phyloP scores from a whole-genome alignment of 495 filamentous ascomycete genomes.

The Aspergillus incahuasiensis region DNA sequence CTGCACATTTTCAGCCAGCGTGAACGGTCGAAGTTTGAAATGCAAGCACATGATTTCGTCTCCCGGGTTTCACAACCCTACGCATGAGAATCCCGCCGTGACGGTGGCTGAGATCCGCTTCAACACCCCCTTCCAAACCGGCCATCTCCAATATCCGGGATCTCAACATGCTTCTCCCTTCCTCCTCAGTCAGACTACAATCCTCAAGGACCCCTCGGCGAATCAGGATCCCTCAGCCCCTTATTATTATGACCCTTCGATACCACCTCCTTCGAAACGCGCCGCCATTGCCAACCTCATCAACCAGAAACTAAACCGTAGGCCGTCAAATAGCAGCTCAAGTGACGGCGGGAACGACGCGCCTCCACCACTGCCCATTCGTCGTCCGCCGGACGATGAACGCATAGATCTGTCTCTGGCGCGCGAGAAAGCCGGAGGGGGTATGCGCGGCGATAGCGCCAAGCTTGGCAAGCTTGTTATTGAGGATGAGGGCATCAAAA shows the following conservation, averaged over 20 bases:
- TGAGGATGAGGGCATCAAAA: slow-evolving; percentile 86
- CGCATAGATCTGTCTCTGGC: slow-evolving; percentile 69
- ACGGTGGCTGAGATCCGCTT: slow-evolving; percentile 81
- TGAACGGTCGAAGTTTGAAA: slow-evolving; percentile 66
- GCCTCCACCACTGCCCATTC: slow-evolving; percentile 5
- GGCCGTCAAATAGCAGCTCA: slow-evolving; percentile 27
- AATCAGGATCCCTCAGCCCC: slow-evolving; percentile 4
- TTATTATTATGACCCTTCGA: slow-evolving; percentile 3
- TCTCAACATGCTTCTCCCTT: slow-evolving; percentile 26
- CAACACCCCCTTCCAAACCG: slow-evolving; percentile 63
- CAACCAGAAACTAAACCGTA: slow-evolving; percentile 24
- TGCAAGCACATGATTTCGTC: slow-evolving; percentile 65
- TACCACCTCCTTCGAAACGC: slow-evolving; percentile 25
- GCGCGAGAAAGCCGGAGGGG: slow-evolving; percentile 73
- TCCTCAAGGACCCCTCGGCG: slow-evolving; percentile 12
- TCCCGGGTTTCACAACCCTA: slow-evolving; percentile 13
- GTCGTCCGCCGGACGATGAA: slow-evolving; percentile 27
- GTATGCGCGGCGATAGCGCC: slow-evolving; percentile 74
- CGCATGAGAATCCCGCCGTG: slow-evolving; percentile 36
- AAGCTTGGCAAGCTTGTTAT: slow-evolving; percentile 93
- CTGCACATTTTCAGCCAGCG: slow-evolving; percentile 76
- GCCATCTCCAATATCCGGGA: slow-evolving; percentile 30
- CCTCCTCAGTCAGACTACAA: slow-evolving; percentile 22
- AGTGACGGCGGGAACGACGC: slow-evolving; percentile 19
- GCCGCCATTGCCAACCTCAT: slow-evolving; percentile 31